Percentiles rank a stretch among this genome's conserved stretches.
These are phyloP conservation scores for Podospora fimiseda DNA, from an alignment of 495 filamentous ascomycete genomes.

Conservation along the genomic window DNA sequence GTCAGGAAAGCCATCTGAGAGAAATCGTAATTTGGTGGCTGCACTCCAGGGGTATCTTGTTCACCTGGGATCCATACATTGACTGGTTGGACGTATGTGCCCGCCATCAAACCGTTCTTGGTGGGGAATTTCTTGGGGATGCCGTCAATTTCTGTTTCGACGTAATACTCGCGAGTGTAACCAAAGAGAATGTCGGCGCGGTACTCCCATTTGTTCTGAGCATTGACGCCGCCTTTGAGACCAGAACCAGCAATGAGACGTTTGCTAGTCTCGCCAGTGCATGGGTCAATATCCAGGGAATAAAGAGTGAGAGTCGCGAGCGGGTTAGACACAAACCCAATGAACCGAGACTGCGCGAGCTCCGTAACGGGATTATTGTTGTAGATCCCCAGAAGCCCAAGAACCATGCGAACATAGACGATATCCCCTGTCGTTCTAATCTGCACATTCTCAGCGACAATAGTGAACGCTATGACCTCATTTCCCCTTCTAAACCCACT, in stretches of 20 bases:
- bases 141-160: neutral
- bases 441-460: slow-evolving; percentile 26
- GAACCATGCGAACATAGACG: slow-evolving; percentile 26
- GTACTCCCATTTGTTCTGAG: slow-evolving; percentile 6
- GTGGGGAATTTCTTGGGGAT: slow-evolving; percentile 12
- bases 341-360: slow-evolving; percentile 21
- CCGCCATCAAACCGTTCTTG: slow-evolving; percentile 28
- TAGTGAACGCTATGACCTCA: slow-evolving; percentile 23
- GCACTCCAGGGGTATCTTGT: neutral
- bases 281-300: slow-evolving; percentile 30
- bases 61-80: slow-evolving; percentile 24
- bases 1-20: neutral
- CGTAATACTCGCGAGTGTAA: slow-evolving; percentile 30
- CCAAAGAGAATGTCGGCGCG: slow-evolving; percentile 6
- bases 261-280: slow-evolving; percentile 28
- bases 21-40: neutral
- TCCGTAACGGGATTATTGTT: slow-evolving; percentile 21
- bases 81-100: slow-evolving; percentile 30
- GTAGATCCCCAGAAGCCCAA: slow-evolving; percentile 27
- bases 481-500: slow-evolving; percentile 15
- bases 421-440: slow-evolving; percentile 14
- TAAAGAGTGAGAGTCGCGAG: slow-evolving; percentile 7
- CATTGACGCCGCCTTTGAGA: slow-evolving; percentile 2
- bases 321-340: slow-evolving; percentile 5
- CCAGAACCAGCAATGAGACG: slow-evolving; percentile 4